phyloP scores from a whole-genome alignment of 1,284 basidiomycete genomes.

The Cryptococcus jaspeensis region DNA sequence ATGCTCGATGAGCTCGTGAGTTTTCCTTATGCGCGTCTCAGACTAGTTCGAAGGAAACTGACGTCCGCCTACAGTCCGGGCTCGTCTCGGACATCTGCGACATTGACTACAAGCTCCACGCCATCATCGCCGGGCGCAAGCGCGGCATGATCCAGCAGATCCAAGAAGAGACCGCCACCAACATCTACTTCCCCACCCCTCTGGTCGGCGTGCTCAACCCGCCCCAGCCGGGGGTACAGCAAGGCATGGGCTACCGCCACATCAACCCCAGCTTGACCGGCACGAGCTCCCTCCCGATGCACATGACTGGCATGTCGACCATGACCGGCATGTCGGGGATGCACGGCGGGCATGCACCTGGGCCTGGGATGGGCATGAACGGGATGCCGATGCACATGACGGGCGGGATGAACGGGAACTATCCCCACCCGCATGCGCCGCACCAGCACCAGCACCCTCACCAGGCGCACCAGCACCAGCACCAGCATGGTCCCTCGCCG shows the following conservation, averaged over 20 bases:
- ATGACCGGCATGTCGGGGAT: conserved; percentile 15
- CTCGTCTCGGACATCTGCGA: conserved; percentile 87
- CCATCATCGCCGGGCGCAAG: conserved; percentile 88
- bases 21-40: conserved; percentile 22
- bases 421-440: conserved; percentile 11
- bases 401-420: conserved; percentile 12
- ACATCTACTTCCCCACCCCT: conserved; percentile 90
- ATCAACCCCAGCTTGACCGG: conserved; percentile 12
- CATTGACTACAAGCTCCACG: conserved; percentile 92
- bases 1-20: conserved; percentile 90
- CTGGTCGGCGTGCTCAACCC: conserved; percentile 72
- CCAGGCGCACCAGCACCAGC: conserved; percentile 9
- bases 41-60: conserved; percentile 5
- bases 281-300: conserved; percentile 18
- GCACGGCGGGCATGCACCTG: conserved; percentile 18
- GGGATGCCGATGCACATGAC: conserved; percentile 17
- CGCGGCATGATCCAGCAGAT: conserved; percentile 84
- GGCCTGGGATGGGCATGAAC: conserved; percentile 23
- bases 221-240: conserved; percentile 36
- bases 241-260: conserved; percentile 33
- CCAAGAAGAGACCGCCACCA: conserved; percentile 95
- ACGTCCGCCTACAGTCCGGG: conserved; percentile 61
- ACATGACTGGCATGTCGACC: conserved; percentile 7
- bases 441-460: conserved; percentile 5
- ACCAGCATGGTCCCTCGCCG: conserved; percentile 18